Evolutionary conservation across 768 basidiomycete genomes (phyloP), one percentile per base, ranked within the genome.

Genomic region (Pleurotus citrinopileatus): DNA sequence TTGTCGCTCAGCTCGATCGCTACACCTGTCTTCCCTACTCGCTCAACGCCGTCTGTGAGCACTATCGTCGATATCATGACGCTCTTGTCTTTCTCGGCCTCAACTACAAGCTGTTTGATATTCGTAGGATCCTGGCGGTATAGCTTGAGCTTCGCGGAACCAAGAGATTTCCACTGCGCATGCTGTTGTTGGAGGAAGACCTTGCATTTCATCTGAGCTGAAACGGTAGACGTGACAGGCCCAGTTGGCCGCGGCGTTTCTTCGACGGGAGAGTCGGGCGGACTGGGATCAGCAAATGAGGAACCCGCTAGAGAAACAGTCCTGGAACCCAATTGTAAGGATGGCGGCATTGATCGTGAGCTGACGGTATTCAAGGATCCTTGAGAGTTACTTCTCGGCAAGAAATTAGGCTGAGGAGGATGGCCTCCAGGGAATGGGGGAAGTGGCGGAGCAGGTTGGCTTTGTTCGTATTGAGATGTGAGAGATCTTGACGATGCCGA

Each of bases 1-100:
- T 85, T 79, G 73, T 95, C 91, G 68, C 91, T 94, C 48, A 99
- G 72, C 70, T 98, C 96, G 58, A 99, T 87, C 42, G 97, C 97
- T 36, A 99, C 88, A 12, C 97, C 97, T 2, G 96, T 98, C 73
- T 96, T 98, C 19, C 92, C 97, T n/a, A 99, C 96, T 42, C 96
- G 80, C 71, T 99, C 97, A 23, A 98, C 96, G 6, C 95, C 97
- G 67, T 98, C 95, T 3, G 87, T 92, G 48, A 98, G 75, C 26
- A 99, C 91, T 57, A 98, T 97, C 4, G 97, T 98, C 37, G 93
- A 96, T 58, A 99, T 94, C 37, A 98, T 69, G 60, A 93, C 75
- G 3, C 84, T 76, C 61, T 86, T 87, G 53, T 84, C 80, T 65
- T 82, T 88, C 58, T 94, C 91, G 6, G 87, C 82, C 70, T 94